These are phyloP conservation scores for Pisolithus orientalis DNA, from an alignment of 768 basidiomycete species.

Conservation along the genomic window DNA sequence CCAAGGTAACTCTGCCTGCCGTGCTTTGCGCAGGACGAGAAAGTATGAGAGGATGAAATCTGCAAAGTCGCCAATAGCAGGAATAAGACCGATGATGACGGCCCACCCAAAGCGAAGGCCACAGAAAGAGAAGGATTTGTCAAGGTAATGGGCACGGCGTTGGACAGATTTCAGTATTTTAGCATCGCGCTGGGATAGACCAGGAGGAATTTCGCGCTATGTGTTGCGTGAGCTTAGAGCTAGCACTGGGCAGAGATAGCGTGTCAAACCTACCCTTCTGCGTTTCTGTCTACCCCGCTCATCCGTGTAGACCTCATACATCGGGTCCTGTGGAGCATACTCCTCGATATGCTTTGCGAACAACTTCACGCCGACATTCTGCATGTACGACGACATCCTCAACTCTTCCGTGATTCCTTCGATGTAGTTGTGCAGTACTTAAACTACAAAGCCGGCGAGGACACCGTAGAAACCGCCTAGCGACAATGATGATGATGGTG, in stretches of 20 bases:
- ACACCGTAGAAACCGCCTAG: too few relatives aligned
- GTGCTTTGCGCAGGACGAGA: constrained; percentile 72
- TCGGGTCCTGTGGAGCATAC: constrained; percentile 67
- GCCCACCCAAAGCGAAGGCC: constrained; percentile 87
- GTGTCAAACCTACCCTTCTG: constrained; percentile 28
- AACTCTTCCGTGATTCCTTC: too few relatives aligned
- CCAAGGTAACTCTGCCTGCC: constrained; percentile 58
- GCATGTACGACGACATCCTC: constrained; percentile 24
- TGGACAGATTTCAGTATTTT: constrained; percentile 71
- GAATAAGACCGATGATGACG: constrained; percentile 72
- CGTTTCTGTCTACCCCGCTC: constrained; percentile 23
- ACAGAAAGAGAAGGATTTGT: constrained; percentile 77
- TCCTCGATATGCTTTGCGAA: constrained; percentile 59
- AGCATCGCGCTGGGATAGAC: constrained; percentile 70
- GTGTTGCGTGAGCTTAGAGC: neutral
- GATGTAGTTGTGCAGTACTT: too few relatives aligned
- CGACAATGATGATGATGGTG: too few relatives aligned
- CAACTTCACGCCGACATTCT: constrained; percentile 49
- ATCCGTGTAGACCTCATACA: constrained; percentile 47
- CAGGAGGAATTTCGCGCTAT: constrained; percentile 66
- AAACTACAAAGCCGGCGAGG: too few relatives aligned
- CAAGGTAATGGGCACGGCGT: constrained; percentile 75
- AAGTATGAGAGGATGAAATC: constrained; percentile 63
- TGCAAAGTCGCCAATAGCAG: constrained; percentile 61
- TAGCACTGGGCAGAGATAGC: constrained; percentile 32